Base-by-base conservation (phyloP, 306 rosid species). In the Boehmeria nivea region DNA sequence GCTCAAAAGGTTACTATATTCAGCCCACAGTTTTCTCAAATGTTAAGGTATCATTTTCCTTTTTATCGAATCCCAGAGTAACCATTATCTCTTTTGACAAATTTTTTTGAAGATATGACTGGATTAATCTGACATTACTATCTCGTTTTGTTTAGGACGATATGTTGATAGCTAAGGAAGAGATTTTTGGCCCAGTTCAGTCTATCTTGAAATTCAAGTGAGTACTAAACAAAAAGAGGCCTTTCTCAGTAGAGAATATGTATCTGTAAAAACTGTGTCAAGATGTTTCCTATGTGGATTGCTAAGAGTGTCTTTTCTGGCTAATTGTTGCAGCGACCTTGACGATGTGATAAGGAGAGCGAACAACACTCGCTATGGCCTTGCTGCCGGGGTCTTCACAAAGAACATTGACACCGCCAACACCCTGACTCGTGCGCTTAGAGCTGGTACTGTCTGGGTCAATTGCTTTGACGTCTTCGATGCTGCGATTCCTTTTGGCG, bases 161-260 rank as follows among this genome's bases (percentile, higher is more conserved):
- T 62, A 87, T 87, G 96, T 37, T 1, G 68, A 91, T 91, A 26
- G 99, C 99, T 24, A 60, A 45, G 71, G 99, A 91, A 0, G 96
- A 91, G 73, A 91, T 91, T 51, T 87, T 91, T 67, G 99, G 99
- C 46, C 96, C 96, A 2, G 96, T 91, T 56, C 99, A 87, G 66
- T 24, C 89, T 61, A 85, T 91, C 69, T 68, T 91, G 44, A 91
- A 91, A 69, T 87, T 56, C 86, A 84, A 65, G 99, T 87, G 42
- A 84, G 94, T 37, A 18, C 67, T 61, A 21, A 8, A 17, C 46
- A 25, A 50, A 36, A 44, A 20, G 51, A n/a, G n/a, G n/a, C n/a
- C n/a, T n/a, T n/a, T n/a, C n/a, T n/a, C n/a, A n/a, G n/a, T n/a
- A n/a, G n/a, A n/a, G 3, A 16, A 10, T 1, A 51, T 58, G 27